Percentiles rank a stretch among this genome's conserved stretches.
These are phyloP conservation scores for Aspergillus ustus DNA, from an alignment of 2,329 filamentous ascomycete species.

Conservation along the genomic window DNA sequence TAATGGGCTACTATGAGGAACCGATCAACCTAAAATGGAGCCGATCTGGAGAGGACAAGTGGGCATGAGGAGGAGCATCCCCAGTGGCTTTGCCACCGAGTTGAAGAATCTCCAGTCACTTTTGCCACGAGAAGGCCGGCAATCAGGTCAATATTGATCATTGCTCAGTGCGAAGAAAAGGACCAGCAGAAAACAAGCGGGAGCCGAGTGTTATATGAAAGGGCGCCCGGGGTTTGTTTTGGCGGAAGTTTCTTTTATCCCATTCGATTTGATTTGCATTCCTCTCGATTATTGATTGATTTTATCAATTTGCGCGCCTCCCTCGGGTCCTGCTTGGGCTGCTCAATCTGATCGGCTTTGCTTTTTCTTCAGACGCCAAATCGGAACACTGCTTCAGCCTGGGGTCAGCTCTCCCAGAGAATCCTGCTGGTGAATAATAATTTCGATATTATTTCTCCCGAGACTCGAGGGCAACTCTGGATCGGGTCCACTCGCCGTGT, in stretches of 20 bases:
- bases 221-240: slow-evolving; percentile 19
- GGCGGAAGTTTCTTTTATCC: slow-evolving; percentile 15
- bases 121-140: neutral
- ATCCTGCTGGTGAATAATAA: neutral
- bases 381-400: neutral
- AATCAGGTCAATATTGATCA: neutral
- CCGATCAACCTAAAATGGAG: neutral
- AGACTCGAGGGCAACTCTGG: neutral
- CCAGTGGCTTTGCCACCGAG: neutral
- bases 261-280: slow-evolving; percentile 15
- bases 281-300: slow-evolving; percentile 1
- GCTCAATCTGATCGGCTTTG: neutral
- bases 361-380: slow-evolving; percentile 8
- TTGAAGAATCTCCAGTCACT: neutral
- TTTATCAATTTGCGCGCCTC: slow-evolving; percentile 20
- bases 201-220: neutral
- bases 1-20: neutral
- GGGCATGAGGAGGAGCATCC: neutral
- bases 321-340: slow-evolving; percentile 11
- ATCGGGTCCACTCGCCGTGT: slow-evolving; percentile 13
- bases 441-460: neutral
- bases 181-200: neutral
- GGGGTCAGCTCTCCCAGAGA: neutral
- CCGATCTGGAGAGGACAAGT: neutral
- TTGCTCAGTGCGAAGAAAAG: neutral